Conservation (phyloP, 768 basidiomycete species). For the Tubosaeta sp. region DNA sequence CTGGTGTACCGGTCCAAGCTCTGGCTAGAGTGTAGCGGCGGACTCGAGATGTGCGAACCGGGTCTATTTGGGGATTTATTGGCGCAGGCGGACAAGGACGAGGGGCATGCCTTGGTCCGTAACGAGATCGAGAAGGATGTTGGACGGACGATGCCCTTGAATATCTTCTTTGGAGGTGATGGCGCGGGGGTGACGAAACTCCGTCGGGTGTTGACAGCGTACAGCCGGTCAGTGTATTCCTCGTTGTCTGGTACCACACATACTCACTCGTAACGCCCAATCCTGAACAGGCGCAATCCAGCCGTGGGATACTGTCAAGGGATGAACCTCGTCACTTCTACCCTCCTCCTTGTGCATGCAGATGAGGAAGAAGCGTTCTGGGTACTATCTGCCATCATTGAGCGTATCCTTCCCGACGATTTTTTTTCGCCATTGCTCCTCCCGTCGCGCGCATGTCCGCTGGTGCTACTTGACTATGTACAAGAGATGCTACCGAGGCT, state of each 20-base stretch:
- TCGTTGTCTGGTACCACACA: not conserved
- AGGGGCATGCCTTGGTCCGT: slow-evolving; percentile 44
- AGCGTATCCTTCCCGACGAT: slow-evolving; percentile 82
- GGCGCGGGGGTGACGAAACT: slow-evolving; percentile 93
- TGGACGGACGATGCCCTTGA: slow-evolving; percentile 86
- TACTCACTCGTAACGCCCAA: not conserved
- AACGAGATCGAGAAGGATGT: slow-evolving; percentile 97
- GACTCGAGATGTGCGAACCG: slow-evolving; percentile 87
- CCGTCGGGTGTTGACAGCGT: slow-evolving; percentile 83
- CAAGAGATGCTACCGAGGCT: slow-evolving; percentile 73
- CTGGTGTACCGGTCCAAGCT: slow-evolving; percentile 82
- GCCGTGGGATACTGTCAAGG: slow-evolving; percentile 93
- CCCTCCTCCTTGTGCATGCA: slow-evolving; percentile 85
- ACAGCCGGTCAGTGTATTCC: slow-evolving; percentile 66
- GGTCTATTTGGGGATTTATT: slow-evolving; percentile 85
- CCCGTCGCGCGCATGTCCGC: slow-evolving; percentile 90
- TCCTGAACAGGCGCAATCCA: slow-evolving; percentile 69
- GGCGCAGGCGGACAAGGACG: slow-evolving; percentile 42
- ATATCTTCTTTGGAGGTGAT: slow-evolving; percentile 96
- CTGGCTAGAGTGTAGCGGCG: slow-evolving; percentile 93
- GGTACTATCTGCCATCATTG: slow-evolving; percentile 86
- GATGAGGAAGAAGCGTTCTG: slow-evolving; percentile 98
- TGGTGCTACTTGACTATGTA: slow-evolving; percentile 86
- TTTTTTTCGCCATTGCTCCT: slow-evolving; percentile 93
- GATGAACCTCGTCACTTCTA: slow-evolving; percentile 95